Evolutionary conservation across 2,329 filamentous ascomycete species (phyloP), one percentile per base, ranked within the genome.

Genomic region (Neurospora sp.): DNA sequence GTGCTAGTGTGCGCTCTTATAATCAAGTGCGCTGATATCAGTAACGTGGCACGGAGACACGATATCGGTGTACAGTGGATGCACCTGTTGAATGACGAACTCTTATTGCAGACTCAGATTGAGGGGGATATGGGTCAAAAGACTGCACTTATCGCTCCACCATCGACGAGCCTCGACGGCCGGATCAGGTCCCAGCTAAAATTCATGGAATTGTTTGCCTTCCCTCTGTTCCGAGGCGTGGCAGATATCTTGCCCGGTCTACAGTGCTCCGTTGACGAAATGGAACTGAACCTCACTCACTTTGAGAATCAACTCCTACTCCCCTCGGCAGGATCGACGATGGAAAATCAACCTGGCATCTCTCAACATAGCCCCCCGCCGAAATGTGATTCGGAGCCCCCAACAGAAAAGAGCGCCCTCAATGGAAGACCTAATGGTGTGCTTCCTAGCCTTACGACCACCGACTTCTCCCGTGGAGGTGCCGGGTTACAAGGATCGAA

Each of bases 21-120:
- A 71, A 97, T 99, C 81, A 99, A 99, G 80, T 98, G 96, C 78
- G 96, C 96, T 46, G 96, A 99, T 79, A 98, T 99, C 77, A 97
- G 95, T 82, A 99, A 99, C 78, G 96, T 98, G 79, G 93, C 94
- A 69, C 90, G 96, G 70, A 91, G 89, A 70, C 94, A 96, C 78
- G 86, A 91, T 70, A 89, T 93, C 36, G 96, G 96, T 28, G 84
- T 93, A 62, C 86, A 91, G 78, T 99, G 96, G 96, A 97, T 96
- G 76, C 87, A 91, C 76, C 94, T 97, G 66, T 84, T 99, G n/a
- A 95, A 96, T 17, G 92, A 97, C 73, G 96, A 99, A 78, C 98
- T 98, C 76, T 91, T 94, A 43, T 90, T 96, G 68, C 96, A 99
- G 81, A 93, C 93, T 1, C 88, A 90, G 15, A 97, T 98, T 91